These are phyloP conservation scores for Lasiosphaeriaceae sp. DNA, from an alignment of 495 filamentous ascomycete species.

Conservation along the genomic window DNA sequence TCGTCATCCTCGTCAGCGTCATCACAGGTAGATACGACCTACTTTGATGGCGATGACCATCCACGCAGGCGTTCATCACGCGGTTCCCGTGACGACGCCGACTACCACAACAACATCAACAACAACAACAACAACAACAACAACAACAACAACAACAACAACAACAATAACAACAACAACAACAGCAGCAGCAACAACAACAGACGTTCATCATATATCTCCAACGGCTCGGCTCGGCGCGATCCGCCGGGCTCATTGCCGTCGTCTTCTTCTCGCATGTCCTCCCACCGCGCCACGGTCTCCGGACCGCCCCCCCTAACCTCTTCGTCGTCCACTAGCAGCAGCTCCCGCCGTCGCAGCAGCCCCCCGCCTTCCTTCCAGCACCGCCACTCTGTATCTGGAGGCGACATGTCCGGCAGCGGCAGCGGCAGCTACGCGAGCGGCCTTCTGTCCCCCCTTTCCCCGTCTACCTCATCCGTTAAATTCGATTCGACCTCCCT, in stretches of 20 bases:
- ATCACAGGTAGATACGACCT: neutral
- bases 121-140: too few species aligned
- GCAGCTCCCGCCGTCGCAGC: neutral
- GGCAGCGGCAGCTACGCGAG: too few species aligned
- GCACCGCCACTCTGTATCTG: neutral
- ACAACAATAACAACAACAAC: slow-evolving; percentile 3
- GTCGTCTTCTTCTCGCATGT: too few species aligned
- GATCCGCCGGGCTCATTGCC: neutral
- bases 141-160: slow-evolving; percentile 3
- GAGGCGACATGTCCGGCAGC: neutral
- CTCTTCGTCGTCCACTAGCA: neutral
- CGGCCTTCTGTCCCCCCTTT: neutral
- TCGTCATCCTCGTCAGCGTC: neutral
- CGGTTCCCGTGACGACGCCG: neutral
- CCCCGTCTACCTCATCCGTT: neutral
- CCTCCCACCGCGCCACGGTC: neutral
- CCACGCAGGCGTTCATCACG: neutral
- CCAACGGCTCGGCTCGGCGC: slow-evolving; percentile 9
- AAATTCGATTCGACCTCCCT: neutral
- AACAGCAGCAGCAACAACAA: slow-evolving; percentile 1
- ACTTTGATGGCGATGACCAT: neutral
- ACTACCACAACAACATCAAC: neutral
- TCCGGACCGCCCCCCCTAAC: neutral
- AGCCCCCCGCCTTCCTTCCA: neutral
- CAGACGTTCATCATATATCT: slow-evolving; percentile 5